These are phyloP conservation scores for Hypoxylon sp. DNA, from an alignment of 2,329 filamentous ascomycete genomes.

Conservation along the genomic window DNA sequence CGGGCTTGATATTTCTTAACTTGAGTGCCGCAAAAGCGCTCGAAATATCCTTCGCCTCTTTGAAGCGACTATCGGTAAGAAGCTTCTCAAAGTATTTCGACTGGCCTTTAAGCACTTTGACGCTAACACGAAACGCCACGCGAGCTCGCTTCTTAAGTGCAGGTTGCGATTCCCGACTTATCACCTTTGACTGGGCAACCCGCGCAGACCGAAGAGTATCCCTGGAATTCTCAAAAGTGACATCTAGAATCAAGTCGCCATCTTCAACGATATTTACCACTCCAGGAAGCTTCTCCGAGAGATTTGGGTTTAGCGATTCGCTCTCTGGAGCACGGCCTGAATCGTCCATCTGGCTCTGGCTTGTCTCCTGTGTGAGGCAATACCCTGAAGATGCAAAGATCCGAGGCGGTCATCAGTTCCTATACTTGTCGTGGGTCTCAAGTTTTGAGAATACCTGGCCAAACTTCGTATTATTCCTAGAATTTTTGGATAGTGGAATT, in stretches of 20 bases:
- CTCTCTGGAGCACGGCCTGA: slow-evolving; percentile 43
- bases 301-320: slow-evolving; percentile 41
- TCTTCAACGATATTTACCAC: slow-evolving; percentile 67
- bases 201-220: slow-evolving; percentile 64
- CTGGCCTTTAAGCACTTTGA: slow-evolving; percentile 68
- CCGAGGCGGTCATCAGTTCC: slow-evolving; percentile 52
- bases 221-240: slow-evolving; percentile 73
- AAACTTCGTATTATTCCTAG: background rate
- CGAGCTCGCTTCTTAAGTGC: slow-evolving; percentile 57
- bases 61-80: slow-evolving; percentile 73
- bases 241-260: slow-evolving; percentile 77
- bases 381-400: slow-evolving; percentile 51
- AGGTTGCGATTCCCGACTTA: slow-evolving; percentile 49
- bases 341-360: slow-evolving; percentile 55
- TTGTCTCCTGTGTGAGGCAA: slow-evolving; percentile 56
- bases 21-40: slow-evolving; percentile 66
- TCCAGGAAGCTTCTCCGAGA: slow-evolving; percentile 47
- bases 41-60: slow-evolving; percentile 71
- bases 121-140: slow-evolving; percentile 72
- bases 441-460: background rate
- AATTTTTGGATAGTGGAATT: background rate
- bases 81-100: slow-evolving; percentile 80
- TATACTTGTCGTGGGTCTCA: slow-evolving; percentile 34
- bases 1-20: slow-evolving; percentile 62
- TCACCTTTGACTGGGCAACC: slow-evolving; percentile 56